Evolutionary conservation across 495 filamentous ascomycete genomes (phyloP), one percentile per base, ranked within the genome.

Genomic region (Astrocystis sublimbata): DNA sequence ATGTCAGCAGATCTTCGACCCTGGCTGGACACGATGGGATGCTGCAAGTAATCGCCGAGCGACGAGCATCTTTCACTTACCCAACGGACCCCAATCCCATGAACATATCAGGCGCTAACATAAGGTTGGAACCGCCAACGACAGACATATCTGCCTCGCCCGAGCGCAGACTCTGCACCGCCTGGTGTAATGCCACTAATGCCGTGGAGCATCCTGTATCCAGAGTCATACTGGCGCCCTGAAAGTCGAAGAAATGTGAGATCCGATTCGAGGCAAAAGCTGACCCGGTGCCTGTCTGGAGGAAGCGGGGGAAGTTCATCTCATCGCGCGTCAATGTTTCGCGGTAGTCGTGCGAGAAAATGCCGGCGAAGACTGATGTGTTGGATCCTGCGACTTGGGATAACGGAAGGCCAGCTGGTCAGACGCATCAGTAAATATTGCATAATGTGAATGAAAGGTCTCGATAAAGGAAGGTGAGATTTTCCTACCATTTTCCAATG

Each of bases 351-450:
- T 26, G 15, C 3, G 19, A 10, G 19, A 28, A 56, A 12, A 12
- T n/a, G 3, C 50, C 61, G 2, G 52, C 28, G 58, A 65, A 78
- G n/a, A 70, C 67, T 1, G 64, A 65, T 9, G 77, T 77, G 17
- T 79, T 2, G n/a, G 40, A 17, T 2, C 40, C 1, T 21, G 13
- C 13, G 33, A 36, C 71, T 52, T 28, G 56, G 24, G 24, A 47
- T 58, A 51, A 65, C 58, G 92, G 84, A 4, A 88, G 79, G 71
- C 89, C 82, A 15, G 86, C n/a, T n/a, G n/a, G n/a, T n/a, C n/a
- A n/a, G n/a, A n/a, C n/a, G n/a, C n/a, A n/a, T n/a, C n/a, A n/a
- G n/a, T n/a, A n/a, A n/a, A n/a, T n/a, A n/a, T n/a, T n/a, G n/a
- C n/a, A n/a, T n/a, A n/a, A n/a, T n/a, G n/a, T n/a, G n/a, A n/a